Base-by-base conservation (phyloP, 345 rosid species). In the Reutealis trisperma region DNA sequence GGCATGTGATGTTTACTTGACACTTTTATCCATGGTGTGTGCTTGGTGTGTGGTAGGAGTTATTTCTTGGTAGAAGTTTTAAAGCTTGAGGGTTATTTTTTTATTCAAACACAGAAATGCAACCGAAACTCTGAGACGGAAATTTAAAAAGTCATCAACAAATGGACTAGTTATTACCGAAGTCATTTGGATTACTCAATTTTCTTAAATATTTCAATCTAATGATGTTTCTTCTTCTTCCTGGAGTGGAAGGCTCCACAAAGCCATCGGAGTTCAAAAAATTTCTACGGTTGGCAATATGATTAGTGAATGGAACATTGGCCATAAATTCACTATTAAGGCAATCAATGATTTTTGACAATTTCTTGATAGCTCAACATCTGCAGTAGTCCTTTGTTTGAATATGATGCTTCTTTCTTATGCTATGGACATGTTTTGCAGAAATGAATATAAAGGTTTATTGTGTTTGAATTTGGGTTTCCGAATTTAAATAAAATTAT, bases 111-210 rank as follows among this genome's bases (percentile, higher is more conserved):
- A 66, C 5, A 44, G 18, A 66, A 66, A 42, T 66, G 52, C 24
- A 42, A n/a, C 21, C 22, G 27, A 41, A 41, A 66, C 34, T 18
- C 0, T 52, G 71, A 22, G 21, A 44, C 41, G 54, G 32, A 24
- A 69, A 47, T 24, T 27, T 69, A n/a, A 69, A 24, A 69, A 69
- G 59, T 69, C 10, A 25, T 16, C n/a, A n/a, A n/a, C n/a, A n/a
- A n/a, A n/a, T n/a, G n/a, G n/a, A n/a, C n/a, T n/a, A n/a, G n/a
- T n/a, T n/a, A n/a, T n/a, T n/a, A n/a, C n/a, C n/a, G n/a, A n/a
- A n/a, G 51, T 58, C 72, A 49, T 47, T 22, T 11, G 72, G 19
- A 14, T 22, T 47, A 19, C 70, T 66, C 14, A 24, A 1, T 18
- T 49, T 25, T 16, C 22, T 25, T 25, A 3, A 47, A 49, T 52